Conservation (phyloP, 345 rosid species). For the Cardamine occulta region DNA sequence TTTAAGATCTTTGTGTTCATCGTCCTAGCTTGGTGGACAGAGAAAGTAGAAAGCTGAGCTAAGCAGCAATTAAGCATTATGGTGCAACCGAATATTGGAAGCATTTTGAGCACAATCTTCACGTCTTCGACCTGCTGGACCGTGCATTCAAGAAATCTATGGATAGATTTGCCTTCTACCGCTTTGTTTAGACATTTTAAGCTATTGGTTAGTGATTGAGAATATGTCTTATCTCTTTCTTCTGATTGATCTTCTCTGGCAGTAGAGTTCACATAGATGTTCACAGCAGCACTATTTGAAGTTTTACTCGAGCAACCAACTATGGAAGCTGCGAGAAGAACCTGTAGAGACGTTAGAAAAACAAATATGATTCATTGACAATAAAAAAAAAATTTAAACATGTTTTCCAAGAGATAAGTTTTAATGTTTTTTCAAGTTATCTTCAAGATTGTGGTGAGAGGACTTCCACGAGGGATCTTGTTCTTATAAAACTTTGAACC, state of each 20-base stretch:
- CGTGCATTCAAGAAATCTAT: conserved; percentile 54
- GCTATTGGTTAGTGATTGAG: conserved; percentile 43
- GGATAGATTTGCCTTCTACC: conserved; percentile 31
- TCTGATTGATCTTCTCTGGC: conserved; percentile 25
- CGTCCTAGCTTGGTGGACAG: conserved; percentile 77
- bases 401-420: too few relatives aligned
- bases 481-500: conserved; percentile 64
- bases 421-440: conserved; percentile 37
- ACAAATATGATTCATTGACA: neutral
- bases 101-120: conserved; percentile 60
- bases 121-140: conserved; percentile 70
- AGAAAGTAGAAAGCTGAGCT: conserved; percentile 81
- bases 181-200: conserved; percentile 61
- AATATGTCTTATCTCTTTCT: conserved; percentile 22
- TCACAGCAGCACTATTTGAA: conserved; percentile 6
- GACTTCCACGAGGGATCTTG: conserved; percentile 72
- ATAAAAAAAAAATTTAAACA: too few relatives aligned
- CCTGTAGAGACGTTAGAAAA: conserved; percentile 47
- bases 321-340: conserved; percentile 56
- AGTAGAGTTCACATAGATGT: conserved; percentile 2
- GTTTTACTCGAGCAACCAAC: conserved; percentile 39
- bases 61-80: conserved; percentile 86
- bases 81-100: conserved; percentile 75
- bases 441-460: conserved; percentile 75
- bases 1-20: conserved; percentile 67